A percentile compares a stretch with the other conserved stretches of the same genome.
These are phyloP conservation scores for Trichoderma afroharzianum DNA, from an alignment of 2,329 filamentous ascomycete genomes.

Conservation along the genomic window DNA sequence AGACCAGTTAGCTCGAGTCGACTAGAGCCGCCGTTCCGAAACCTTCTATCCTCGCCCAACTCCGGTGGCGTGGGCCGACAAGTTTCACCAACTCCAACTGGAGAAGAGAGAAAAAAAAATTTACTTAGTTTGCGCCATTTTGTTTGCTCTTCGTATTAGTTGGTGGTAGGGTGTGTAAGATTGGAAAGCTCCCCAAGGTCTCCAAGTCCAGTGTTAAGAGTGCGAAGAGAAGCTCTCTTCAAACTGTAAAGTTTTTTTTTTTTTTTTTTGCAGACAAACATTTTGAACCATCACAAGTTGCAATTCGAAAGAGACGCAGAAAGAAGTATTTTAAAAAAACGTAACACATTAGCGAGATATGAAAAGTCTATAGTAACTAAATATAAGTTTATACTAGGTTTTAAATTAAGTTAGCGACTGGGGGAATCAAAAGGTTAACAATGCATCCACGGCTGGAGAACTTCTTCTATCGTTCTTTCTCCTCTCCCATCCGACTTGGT, in stretches of 20 bases:
- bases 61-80: slow-evolving; percentile 11
- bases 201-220: neutral
- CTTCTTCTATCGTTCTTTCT: neutral
- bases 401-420: slow-evolving; percentile 18
- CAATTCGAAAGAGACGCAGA: neutral
- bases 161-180: neutral
- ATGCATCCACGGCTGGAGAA: slow-evolving; percentile 17
- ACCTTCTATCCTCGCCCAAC: slow-evolving; percentile 5
- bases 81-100: neutral
- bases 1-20: neutral
- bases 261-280: neutral
- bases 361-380: slow-evolving; percentile 18
- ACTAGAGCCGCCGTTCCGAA: slow-evolving; percentile 14
- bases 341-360: slow-evolving; percentile 16
- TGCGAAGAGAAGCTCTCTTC: neutral
- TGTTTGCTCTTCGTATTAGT: neutral
- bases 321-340: neutral
- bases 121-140: slow-evolving; percentile 10
- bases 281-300: neutral
- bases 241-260: neutral
- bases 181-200: neutral
- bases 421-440: slow-evolving; percentile 18
- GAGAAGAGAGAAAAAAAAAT: neutral
- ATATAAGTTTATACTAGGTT: slow-evolving; percentile 15
- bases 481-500: neutral